Percentiles rank a stretch among this genome's conserved stretches.
phyloP scores from a whole-genome alignment of 75 land plant species.

The Selaginella tamariscina region DNA sequence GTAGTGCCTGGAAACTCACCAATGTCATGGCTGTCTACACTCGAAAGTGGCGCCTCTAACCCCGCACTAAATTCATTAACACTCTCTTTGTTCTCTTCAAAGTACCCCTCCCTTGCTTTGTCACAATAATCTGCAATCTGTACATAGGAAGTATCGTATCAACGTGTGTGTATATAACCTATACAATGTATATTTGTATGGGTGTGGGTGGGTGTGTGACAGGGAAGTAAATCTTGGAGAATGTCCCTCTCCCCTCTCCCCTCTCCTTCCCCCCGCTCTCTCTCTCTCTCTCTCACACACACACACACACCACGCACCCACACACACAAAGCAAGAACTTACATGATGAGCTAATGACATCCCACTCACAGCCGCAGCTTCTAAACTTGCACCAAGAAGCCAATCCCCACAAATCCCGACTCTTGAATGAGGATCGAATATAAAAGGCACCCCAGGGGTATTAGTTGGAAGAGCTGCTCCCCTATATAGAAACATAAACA shows the following conservation, averaged over 20 bases:
- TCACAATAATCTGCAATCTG: constrained; percentile 75
- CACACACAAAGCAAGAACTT: constrained; percentile 11
- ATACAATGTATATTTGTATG: neutral
- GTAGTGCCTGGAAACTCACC: constrained; percentile 73
- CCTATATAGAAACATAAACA: constrained; percentile 35
- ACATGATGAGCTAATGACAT: constrained; percentile 87
- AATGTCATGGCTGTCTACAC: constrained; percentile 64
- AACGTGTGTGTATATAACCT: neutral
- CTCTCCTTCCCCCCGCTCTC: neutral
- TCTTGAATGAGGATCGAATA: constrained; percentile 82
- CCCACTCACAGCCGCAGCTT: constrained; percentile 90
- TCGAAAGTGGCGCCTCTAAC: constrained; percentile 44
- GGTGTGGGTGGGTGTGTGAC: no score
- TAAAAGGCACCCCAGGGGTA: constrained; percentile 69
- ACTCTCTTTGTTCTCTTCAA: neutral
- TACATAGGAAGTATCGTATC: neutral
- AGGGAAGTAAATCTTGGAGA: neutral
- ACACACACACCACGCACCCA: no score
- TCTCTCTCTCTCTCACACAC: neutral
- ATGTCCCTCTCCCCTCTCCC: neutral
- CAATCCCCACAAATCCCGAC: constrained; percentile 98
- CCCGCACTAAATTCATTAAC: constrained; percentile 74
- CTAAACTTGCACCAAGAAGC: constrained; percentile 83
- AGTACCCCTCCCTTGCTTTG: constrained; percentile 23
- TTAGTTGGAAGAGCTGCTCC: constrained; percentile 95